Conservation (phyloP, 176 grass and related monocot genomes). For the Zoysia pacifica region DNA sequence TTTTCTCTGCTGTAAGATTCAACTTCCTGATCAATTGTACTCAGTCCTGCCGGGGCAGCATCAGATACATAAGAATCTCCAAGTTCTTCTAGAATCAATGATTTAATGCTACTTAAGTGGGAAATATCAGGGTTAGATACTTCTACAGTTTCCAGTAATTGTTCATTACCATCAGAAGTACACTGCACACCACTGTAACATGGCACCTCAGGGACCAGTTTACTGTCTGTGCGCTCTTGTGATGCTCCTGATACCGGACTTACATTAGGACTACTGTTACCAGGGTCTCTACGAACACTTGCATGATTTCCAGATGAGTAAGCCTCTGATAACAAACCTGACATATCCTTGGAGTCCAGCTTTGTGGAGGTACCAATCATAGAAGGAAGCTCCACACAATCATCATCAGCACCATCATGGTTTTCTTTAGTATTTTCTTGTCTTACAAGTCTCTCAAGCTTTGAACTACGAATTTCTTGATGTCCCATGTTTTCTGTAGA, state of each 20-base stretch:
- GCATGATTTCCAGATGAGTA: conserved; percentile 30
- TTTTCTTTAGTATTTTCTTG: conserved; percentile 26
- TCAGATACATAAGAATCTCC: conserved; percentile 39
- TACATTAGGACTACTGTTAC: conserved; percentile 19
- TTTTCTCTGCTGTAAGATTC: conserved; percentile 50
- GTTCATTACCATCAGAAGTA: conserved; percentile 34
- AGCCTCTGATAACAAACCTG: conserved; percentile 15
- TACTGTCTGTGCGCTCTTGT: conserved; percentile 36
- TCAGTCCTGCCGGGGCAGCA: conserved; percentile 9
- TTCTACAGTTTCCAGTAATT: conserved; percentile 40
- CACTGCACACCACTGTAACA: conserved; percentile 4
- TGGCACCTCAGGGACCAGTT: conserved; percentile 34
- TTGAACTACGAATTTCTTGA: conserved; percentile 33
- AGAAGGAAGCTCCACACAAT: conserved; percentile 14
- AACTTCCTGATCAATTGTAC: conserved; percentile 26
- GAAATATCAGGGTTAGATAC: conserved; percentile 23
- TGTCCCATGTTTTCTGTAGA: conserved; percentile 26
- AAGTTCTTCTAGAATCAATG: conserved; percentile 50
- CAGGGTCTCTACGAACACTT: conserved; percentile 24
- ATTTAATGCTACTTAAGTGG: conserved; percentile 38
- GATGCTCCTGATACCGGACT: conserved; percentile 33
- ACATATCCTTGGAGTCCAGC: conserved; percentile 38
- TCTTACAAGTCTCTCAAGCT: conserved; percentile 20
- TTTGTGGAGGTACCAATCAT: neutral
- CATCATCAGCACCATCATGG: neutral